Conservation (phyloP, 305 asterid species). For the Fraxinus latifolia region DNA sequence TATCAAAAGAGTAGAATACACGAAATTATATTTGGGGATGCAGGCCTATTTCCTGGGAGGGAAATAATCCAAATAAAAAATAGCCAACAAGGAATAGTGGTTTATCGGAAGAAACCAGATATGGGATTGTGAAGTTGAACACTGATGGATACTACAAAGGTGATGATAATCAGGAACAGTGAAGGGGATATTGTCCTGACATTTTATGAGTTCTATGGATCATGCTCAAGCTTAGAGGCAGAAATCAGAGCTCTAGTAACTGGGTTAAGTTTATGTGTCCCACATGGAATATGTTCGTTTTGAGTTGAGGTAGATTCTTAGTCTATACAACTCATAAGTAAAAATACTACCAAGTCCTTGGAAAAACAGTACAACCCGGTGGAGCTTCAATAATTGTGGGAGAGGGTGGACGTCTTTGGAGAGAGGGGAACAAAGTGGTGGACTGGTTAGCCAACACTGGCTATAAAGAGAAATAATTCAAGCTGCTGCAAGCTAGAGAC, state of each 20-base stretch:
- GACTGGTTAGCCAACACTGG: not conserved
- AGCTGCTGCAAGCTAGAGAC: not conserved
- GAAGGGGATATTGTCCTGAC: not conserved
- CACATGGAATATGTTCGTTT: not conserved
- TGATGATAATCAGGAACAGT: not conserved
- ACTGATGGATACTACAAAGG: not conserved
- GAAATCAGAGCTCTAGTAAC: not conserved
- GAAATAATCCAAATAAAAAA: not conserved
- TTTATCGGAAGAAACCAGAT: not conserved
- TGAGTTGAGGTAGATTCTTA: not conserved
- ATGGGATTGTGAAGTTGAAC: not conserved
- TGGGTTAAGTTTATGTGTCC: not conserved
- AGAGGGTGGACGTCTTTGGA: not conserved
- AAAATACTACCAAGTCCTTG: not conserved
- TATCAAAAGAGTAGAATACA: not conserved
- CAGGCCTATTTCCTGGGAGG: not conserved
- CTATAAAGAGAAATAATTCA: not conserved
- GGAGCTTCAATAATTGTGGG: not conserved
- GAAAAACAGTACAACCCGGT: not conserved
- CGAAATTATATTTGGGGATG: not conserved
- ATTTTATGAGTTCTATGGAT: not conserved
- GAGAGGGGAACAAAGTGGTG: not conserved
- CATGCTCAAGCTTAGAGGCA: not conserved
- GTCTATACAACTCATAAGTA: not conserved
- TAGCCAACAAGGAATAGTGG: not conserved